Evolutionary conservation across 2,329 filamentous ascomycete species (phyloP), one percentile per base, ranked within the genome.

Genomic region (Trichoderma sp.): DNA sequence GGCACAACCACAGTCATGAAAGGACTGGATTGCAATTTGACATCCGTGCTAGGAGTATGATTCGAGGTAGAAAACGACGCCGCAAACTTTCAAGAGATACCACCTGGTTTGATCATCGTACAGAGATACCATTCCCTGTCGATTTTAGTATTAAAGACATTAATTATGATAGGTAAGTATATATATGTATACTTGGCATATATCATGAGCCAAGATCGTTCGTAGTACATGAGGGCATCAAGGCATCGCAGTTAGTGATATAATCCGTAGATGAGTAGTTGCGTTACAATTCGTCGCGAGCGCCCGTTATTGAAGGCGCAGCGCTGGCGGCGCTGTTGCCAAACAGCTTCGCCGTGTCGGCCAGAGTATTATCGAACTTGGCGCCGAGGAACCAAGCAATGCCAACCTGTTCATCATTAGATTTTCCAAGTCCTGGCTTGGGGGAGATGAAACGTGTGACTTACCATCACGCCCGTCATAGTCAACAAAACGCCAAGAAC

Each of bases 11-110:
- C 90, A 94, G 93, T 92, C 93, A 97, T 91, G 84, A 82, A 81
- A 82, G 82, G 91, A 90, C 91, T 89, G 89, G 86, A 92, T 95
- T 96, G 95, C 90, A 98, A 97, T 97, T 97, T 97, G 94, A 98
- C 94, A 97, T 97, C 93, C 92, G 93, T 97, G 95, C 95, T 95
- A 84, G 76, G 14, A 28, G 26, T 63, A n/a, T 12, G 15, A 47
- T 28, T 28, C 21, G 24, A 65, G 15, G 4, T 6, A 9, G 12
- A 9, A 57, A 24, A 53, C 56, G 32, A 21, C 43, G 69, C 24
- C 26, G 36, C 36, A 26, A 11, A 60, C 32, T 28, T 28, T 12
- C n/a, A n/a, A 62, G 21, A 34, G 4, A 67, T 24, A 28, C 32
- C 56, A 28, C 70, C 15, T 64, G 21, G 24, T 57, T 28, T 24